Evolutionary conservation across 208 protist genomes (phyloP).

Genomic region (Wallacemonas sp.): DNA sequence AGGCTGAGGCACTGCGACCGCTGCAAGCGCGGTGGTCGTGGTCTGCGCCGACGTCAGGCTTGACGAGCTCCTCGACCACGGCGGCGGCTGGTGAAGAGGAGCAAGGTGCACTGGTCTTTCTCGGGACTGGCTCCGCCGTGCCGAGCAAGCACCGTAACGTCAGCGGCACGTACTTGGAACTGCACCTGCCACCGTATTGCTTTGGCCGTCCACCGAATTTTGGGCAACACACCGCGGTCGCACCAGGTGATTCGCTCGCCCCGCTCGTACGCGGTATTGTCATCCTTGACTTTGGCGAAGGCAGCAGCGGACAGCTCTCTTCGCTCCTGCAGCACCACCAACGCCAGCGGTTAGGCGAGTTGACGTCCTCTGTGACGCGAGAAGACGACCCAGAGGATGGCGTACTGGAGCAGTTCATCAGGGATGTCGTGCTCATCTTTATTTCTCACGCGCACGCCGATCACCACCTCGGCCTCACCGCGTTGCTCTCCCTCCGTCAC

Average conservation of each 20-base stretch:
- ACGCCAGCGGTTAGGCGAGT: slow-evolving; percentile 9
- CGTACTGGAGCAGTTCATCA: slow-evolving; percentile 26
- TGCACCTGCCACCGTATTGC: slow-evolving; percentile 39
- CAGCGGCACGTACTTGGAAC: slow-evolving; percentile 67
- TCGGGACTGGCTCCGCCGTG: slow-evolving; percentile 85
- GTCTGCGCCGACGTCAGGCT: too few relatives aligned
- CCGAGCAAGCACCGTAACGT: slow-evolving; percentile 91
- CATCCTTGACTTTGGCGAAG: slow-evolving; percentile 87
- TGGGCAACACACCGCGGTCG: too few relatives aligned
- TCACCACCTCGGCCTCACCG: slow-evolving; percentile 82
- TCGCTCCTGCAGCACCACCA: slow-evolving; percentile 29
- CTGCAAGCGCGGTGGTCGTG: neutral
- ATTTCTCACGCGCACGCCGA: slow-evolving; percentile 91
- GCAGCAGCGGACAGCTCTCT: slow-evolving; percentile 64
- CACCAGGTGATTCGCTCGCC: slow-evolving; percentile 2
- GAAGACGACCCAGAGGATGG: neutral
- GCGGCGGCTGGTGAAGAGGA: slow-evolving; percentile 9
- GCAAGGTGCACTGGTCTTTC: slow-evolving; percentile 69
- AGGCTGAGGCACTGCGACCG: neutral
- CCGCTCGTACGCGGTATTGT: slow-evolving; percentile 32
- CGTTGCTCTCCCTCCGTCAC: slow-evolving; percentile 60
- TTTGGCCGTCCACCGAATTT: slow-evolving; percentile 1
- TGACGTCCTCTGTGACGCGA: neutral
- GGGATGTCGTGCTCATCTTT: slow-evolving; percentile 66
- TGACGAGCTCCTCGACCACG: too few relatives aligned